phyloP scores from a whole-genome alignment of 768 basidiomycete genomes.

The Tylopilus balloui region DNA sequence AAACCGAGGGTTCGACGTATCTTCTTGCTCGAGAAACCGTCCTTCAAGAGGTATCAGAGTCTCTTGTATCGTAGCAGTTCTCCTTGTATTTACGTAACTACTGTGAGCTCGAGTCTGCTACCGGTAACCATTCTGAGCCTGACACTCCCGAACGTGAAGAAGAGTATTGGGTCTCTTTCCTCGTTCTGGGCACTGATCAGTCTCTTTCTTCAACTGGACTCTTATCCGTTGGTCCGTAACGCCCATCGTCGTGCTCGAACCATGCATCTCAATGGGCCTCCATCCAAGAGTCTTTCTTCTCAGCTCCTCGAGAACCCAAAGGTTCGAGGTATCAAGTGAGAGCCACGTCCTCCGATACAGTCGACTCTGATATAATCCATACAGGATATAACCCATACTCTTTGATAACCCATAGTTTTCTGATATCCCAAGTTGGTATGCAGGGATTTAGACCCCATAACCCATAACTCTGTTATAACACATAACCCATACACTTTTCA shows the following conservation, averaged over 20 bases:
- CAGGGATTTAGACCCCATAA: background rate
- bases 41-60: too few relatives aligned
- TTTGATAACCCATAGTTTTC: background rate
- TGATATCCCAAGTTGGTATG: background rate
- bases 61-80: too few relatives aligned
- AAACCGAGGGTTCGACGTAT: too few relatives aligned
- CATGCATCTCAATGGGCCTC: slow-evolving; percentile 43
- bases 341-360: too few relatives aligned
- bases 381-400: too few relatives aligned
- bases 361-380: too few relatives aligned
- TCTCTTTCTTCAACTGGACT: slow-evolving; percentile 15
- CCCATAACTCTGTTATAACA: background rate
- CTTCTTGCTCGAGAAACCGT: too few relatives aligned
- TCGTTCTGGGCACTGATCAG: slow-evolving; percentile 6
- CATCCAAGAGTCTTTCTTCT: slow-evolving; percentile 34
- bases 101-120: too few relatives aligned
- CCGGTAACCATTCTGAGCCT: background rate
- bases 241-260: slow-evolving; percentile 12
- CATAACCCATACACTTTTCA: background rate
- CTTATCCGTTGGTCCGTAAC: slow-evolving; percentile 11
- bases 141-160: background rate
- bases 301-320: slow-evolving; percentile 29
- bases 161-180: background rate
- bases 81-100: too few relatives aligned
- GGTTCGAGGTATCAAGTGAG: slow-evolving; percentile 42